Conservation (phyloP, 208 protist species). For the Trypanosoma brucei region DNA sequence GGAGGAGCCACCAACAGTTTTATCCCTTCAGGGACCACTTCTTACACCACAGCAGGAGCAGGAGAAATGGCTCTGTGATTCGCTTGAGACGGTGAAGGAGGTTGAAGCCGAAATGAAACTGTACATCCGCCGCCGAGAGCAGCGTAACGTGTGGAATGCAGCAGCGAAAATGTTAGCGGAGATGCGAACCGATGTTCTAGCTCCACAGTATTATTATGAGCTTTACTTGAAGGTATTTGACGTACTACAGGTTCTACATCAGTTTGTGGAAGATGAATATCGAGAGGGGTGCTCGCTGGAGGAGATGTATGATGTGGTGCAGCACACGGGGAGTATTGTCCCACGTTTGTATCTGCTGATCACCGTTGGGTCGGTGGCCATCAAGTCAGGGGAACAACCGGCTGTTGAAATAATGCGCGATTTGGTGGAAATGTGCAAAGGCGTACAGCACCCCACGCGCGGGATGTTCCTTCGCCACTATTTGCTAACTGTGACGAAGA, state of each 20-base stretch:
- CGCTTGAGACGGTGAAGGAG: conserved; percentile 53
- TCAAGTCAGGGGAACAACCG: conserved; percentile 87
- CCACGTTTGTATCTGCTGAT: conserved; percentile 98
- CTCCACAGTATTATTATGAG: conserved; percentile 98
- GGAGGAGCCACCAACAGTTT: conserved; percentile 16
- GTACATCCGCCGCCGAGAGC: conserved; percentile 65
- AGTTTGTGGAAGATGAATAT: conserved; percentile 86
- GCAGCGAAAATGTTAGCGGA: conserved; percentile 91
- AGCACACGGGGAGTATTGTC: conserved; percentile 97
- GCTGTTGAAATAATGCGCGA: conserved; percentile 95
- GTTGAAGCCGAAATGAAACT: conserved; percentile 78
- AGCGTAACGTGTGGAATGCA: conserved; percentile 88
- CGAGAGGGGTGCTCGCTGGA: conserved; percentile 41
- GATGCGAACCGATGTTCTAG: conserved; percentile 91
- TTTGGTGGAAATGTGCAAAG: conserved; percentile 98
- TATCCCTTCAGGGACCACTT: conserved; percentile 51
- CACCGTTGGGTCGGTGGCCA: conserved; percentile 94
- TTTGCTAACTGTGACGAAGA: conserved; percentile 93
- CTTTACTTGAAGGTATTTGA: conserved; percentile 95
- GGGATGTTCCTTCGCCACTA: conserved; percentile 98
- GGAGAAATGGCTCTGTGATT: conserved; percentile 85
- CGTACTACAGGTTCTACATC: conserved; percentile 85
- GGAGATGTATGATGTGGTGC: conserved; percentile 96
- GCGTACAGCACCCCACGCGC: conserved; percentile 98
- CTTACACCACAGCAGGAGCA: conserved; percentile 88